phyloP scores from a whole-genome alignment of 2,329 filamentous ascomycete genomes.

The Colletotrichum paranaense region DNA sequence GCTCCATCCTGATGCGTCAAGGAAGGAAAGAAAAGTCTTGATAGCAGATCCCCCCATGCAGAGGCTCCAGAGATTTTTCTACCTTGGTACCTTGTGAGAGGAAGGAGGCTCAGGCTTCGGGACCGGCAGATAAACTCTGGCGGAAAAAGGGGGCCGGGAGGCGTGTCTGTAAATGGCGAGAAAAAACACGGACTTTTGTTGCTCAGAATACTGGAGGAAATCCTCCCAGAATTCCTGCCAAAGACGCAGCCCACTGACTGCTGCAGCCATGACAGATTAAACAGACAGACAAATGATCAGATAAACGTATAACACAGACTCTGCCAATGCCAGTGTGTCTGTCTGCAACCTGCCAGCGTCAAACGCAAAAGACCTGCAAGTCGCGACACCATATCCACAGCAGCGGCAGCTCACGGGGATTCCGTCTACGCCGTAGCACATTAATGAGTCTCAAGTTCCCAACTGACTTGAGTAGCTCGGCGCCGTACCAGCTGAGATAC shows the following conservation, averaged over 20 bases:
- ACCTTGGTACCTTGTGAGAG: too few relatives aligned
- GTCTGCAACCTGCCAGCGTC: slow-evolving; percentile 8
- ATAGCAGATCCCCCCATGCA: not conserved
- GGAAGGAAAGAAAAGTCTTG: not conserved
- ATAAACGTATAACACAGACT: slow-evolving; percentile 4
- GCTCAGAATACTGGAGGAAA: not conserved
- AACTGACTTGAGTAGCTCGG: not conserved
- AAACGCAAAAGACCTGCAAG: not conserved
- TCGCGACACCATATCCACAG: slow-evolving; percentile 12
- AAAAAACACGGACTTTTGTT: not conserved
- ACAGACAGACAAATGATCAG: not conserved
- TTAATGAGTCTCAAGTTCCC: not conserved
- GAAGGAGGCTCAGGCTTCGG: slow-evolving; percentile 1
- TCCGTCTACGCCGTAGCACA: not conserved
- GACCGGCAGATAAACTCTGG: slow-evolving; percentile 7
- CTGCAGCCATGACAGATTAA: not conserved
- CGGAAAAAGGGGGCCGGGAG: slow-evolving; percentile 2
- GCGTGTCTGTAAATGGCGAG: not conserved
- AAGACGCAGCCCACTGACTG: slow-evolving; percentile 17
- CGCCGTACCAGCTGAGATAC: not conserved
- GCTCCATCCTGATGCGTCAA: not conserved
- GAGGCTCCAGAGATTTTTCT: not conserved
- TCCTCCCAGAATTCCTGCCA: not conserved
- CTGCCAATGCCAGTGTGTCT: not conserved
- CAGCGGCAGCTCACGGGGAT: not conserved